Conservation (phyloP, 495 filamentous ascomycete species). For the Podospora australis region DNA sequence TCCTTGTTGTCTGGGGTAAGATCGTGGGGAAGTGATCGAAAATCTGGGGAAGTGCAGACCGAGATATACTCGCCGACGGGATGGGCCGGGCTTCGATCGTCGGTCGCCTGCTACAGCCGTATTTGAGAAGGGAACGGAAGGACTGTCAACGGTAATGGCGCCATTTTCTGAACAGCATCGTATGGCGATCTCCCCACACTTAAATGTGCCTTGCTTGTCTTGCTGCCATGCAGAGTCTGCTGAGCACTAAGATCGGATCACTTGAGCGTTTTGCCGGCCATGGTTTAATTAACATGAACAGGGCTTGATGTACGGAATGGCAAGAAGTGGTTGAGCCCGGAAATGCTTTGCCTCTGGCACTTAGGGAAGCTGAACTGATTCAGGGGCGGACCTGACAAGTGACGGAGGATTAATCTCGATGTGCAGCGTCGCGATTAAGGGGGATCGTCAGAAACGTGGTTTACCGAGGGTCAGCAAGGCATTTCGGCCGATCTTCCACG, state of each 20-base stretch:
- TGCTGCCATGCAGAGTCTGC: conserved; percentile 2
- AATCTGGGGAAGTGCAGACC: conserved; percentile 25
- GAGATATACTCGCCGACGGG: conserved; percentile 19
- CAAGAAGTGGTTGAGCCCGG: conserved; percentile 10
- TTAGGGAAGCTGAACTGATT: neutral
- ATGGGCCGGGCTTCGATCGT: conserved; percentile 7
- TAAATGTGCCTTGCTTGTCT: conserved; percentile 11
- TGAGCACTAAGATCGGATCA: conserved; percentile 21
- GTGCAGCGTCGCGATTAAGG: conserved; percentile 1
- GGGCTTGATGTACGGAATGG: neutral
- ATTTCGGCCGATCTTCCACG: conserved; percentile 10
- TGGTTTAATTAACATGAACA: conserved; percentile 14
- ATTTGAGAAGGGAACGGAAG: conserved; percentile 4
- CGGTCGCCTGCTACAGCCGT: conserved; percentile 12
- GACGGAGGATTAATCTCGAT: conserved; percentile 16
- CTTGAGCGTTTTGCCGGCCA: conserved; percentile 20
- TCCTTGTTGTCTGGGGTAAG: conserved; percentile 10
- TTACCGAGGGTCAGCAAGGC: conserved; percentile 4
- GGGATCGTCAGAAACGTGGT: conserved; percentile 4
- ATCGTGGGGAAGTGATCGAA: conserved; percentile 15
- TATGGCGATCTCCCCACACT: conserved; percentile 23
- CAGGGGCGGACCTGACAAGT: conserved; percentile 1
- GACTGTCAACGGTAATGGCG: conserved; percentile 13
- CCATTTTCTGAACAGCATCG: conserved; percentile 16
- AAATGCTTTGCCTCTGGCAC: conserved; percentile 5